A percentile compares a stretch with the other conserved stretches of the same genome.
These are phyloP conservation scores for Cucumis melo DNA, from an alignment of 306 rosid genomes.

Conservation along the genomic window DNA sequence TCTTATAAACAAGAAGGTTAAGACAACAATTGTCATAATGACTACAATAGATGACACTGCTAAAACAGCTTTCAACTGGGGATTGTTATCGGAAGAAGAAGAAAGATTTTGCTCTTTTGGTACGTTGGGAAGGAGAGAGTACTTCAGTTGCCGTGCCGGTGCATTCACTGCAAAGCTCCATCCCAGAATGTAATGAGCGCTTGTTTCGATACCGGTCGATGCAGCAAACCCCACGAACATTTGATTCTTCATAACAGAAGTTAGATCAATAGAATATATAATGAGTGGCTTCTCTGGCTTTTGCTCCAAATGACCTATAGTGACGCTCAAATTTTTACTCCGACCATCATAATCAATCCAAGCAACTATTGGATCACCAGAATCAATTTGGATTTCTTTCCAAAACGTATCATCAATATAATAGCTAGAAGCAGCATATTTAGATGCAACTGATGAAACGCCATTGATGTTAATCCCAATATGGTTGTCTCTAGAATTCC, in stretches of 20 bases:
- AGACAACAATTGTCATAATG: slow-evolving; percentile 15
- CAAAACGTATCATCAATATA: background rate
- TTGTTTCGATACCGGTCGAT: slow-evolving; percentile 27
- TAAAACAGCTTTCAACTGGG: slow-evolving; percentile 15
- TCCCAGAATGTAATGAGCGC: background rate
- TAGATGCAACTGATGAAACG: background rate
- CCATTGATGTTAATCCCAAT: slow-evolving; percentile 44
- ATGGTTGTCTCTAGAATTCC: slow-evolving; percentile 30
- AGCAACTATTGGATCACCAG: slow-evolving; percentile 28
- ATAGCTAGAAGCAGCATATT: slow-evolving; percentile 17
- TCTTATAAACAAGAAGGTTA: slow-evolving; percentile 13
- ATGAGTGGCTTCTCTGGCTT: slow-evolving; percentile 31
- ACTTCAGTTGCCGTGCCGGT: slow-evolving; percentile 11
- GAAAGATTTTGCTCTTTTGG: slow-evolving; percentile 19
- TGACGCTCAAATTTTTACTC: slow-evolving; percentile 13
- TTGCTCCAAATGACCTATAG: slow-evolving; percentile 18
- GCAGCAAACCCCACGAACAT: slow-evolving; percentile 65
- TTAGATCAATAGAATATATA: background rate
- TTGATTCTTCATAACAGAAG: background rate
- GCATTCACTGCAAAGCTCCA: background rate
- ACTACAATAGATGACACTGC: slow-evolving; percentile 15
- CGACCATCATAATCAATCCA: slow-evolving; percentile 55
- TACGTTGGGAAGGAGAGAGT: slow-evolving; percentile 24
- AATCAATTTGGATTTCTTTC: slow-evolving; percentile 18
- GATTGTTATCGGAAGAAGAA: background rate